These are phyloP conservation scores for Ochetophila trinervis DNA, from an alignment of 306 rosid genomes.

Conservation along the genomic window DNA sequence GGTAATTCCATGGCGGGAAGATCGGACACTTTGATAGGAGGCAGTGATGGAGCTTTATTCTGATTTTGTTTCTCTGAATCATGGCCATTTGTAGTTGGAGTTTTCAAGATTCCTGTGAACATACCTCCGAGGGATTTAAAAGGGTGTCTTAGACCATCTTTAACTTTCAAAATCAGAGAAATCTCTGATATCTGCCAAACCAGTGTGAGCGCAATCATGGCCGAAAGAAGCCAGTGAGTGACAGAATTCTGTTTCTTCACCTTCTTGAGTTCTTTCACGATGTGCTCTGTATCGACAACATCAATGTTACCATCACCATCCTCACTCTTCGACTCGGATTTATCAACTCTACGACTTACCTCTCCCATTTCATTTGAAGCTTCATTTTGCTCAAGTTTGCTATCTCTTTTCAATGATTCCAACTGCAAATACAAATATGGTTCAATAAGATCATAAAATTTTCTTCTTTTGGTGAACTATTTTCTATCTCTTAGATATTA, in stretches of 20 bases:
- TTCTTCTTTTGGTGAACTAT: not conserved
- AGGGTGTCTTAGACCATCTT: conserved; percentile 54
- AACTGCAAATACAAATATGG: conserved; percentile 32
- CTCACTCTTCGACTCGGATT: conserved; percentile 16
- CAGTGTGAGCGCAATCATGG: conserved; percentile 62
- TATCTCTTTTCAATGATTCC: conserved; percentile 45
- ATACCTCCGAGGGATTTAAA: conserved; percentile 44
- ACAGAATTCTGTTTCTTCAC: conserved; percentile 66
- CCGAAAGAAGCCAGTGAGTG: conserved; percentile 84
- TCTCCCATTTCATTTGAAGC: conserved; percentile 19
- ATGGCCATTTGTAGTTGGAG: conserved; percentile 18
- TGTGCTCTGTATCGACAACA: conserved; percentile 38
- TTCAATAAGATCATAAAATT: not conserved
- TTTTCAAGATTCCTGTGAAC: conserved; percentile 34
- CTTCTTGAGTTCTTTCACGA: conserved; percentile 57
- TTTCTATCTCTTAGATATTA: too few relatives aligned
- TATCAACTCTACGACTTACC: conserved; percentile 6
- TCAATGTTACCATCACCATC: conserved; percentile 1
- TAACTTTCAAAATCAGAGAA: conserved; percentile 51
- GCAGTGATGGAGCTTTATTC: conserved; percentile 24
- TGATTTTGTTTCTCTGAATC: conserved; percentile 23
- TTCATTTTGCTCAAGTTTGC: conserved; percentile 16
- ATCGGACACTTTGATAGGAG: conserved; percentile 39
- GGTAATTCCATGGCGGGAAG: conserved; percentile 34
- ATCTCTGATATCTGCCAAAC: conserved; percentile 84